These are phyloP conservation scores for Botryococcus braunii DNA, from an alignment of 163 green algal species.

Conservation along the genomic window DNA sequence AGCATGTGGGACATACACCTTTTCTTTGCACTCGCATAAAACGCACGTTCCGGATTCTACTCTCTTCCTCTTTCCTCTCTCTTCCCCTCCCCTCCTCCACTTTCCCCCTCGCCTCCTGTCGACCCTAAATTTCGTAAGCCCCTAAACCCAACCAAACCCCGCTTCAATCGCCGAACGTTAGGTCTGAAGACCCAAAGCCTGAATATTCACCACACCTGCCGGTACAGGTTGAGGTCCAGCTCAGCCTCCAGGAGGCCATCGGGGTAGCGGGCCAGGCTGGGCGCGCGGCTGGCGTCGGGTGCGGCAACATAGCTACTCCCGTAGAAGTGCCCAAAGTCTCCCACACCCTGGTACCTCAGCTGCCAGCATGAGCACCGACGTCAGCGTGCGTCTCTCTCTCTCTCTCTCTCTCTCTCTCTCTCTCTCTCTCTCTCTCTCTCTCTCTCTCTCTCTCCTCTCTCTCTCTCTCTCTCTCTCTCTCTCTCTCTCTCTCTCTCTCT, in stretches of 20 bases:
- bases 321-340: constrained; percentile 98
- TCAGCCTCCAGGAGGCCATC: constrained; percentile 87
- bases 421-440: too few species aligned
- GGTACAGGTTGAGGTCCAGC: constrained; percentile 79
- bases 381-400: too few species aligned
- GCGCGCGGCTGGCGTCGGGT: constrained; percentile 80
- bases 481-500: too few species aligned
- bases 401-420: too few species aligned
- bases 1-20: too few species aligned
- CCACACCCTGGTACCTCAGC: too few species aligned
- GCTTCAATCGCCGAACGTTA: not conserved
- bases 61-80: not conserved
- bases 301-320: constrained; percentile 88
- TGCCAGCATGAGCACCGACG: too few species aligned
- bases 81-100: not conserved
- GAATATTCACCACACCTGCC: constrained; percentile 38
- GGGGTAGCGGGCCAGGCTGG: constrained; percentile 54
- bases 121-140: not conserved
- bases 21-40: too few species aligned
- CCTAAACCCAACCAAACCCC: not conserved
- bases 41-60: too few species aligned
- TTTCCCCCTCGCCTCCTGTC: not conserved
- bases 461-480: too few species aligned
- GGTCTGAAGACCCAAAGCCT: not conserved
- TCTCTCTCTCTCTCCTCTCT: too few species aligned